A percentile compares a stretch with the other conserved stretches of the same genome.
Conservation (phyloP, 768 basidiomycete genomes). For the Mrakia gelida region DNA sequence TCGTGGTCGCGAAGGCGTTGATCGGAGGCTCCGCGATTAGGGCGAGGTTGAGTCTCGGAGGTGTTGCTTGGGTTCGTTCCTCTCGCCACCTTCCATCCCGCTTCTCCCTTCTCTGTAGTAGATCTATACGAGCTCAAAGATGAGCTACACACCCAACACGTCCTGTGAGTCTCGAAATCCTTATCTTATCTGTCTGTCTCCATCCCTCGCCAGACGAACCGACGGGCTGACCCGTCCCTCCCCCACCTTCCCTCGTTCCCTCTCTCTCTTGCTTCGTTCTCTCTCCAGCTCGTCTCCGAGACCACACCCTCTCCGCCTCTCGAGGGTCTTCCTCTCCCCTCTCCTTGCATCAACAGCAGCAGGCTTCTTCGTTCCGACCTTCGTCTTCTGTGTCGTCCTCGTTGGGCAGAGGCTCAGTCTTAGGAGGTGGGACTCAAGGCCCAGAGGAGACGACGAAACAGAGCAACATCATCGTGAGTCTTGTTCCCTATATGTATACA, state of each 20-base stretch:
- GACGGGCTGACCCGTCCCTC: neutral
- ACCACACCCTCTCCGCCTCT: neutral
- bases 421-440: neutral
- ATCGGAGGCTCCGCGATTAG: neutral
- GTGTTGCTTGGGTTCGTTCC: neutral
- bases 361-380: neutral
- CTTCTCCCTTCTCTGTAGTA: neutral
- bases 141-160: neutral
- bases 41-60: neutral
- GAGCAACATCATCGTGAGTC: neutral
- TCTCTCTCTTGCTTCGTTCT: neutral
- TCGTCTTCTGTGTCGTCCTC: conserved; percentile 7
- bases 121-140: neutral
- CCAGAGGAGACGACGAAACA: neutral
- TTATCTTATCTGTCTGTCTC: neutral
- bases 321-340: neutral
- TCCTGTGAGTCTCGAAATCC: neutral
- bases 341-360: neutral
- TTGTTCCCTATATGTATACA: neutral
- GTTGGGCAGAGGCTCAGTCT: neutral
- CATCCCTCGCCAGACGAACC: neutral
- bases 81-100: neutral
- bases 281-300: neutral
- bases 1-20: too few species aligned
- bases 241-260: neutral